Base-by-base conservation (phyloP, 805 yeast genomes). In the Tetrapisispora namnaoensis region DNA sequence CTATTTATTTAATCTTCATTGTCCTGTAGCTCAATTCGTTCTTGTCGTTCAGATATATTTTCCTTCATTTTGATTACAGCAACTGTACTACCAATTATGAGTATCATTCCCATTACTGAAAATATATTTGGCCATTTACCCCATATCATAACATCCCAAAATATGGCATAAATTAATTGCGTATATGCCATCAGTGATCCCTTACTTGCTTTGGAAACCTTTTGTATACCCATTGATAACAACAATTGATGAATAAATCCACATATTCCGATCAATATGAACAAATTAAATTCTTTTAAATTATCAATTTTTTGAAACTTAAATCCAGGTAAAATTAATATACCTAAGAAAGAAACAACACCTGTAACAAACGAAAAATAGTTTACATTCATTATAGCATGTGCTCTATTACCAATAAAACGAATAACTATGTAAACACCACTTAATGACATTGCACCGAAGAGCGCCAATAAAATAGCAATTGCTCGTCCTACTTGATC, bases 191-290 rank as follows among this genome's bases (percentile, higher is more conserved):
- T 81, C 51, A 86, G 73, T 13, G 90, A 74, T 0, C 89, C 86
- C 49, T 85, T 74, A 4, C 88, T 80, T 0, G 96, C 95, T 46
- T 71, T 70, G 11, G 27, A n/a, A 53, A 86, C 95, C 48, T 86
- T 71, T 62, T 87, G 95, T 45, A 89, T 76, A 0, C 96, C 96
- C 9, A 86, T 79, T 0, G 96, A 86, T 44, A 86, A 66, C 36
- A 82, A 68, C 58, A 80, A 82, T 63, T 90, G 96, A 82, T 83
- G 84, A 51, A 80, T 67, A 65, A 89, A 90, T 0, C 97, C 97
- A 47, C 85, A 74, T 2, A 83, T 52, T 2, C 96, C 95, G 50
- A 87, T 73, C 21, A 74, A 61, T 1, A 68, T 48, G 53, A 89
- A 74, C 20, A 85, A 66, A 2, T 68, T 53, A 93, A 95, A 86